These are phyloP conservation scores for Vigna trinervia DNA, from an alignment of 306 rosid genomes.

Conservation along the genomic window DNA sequence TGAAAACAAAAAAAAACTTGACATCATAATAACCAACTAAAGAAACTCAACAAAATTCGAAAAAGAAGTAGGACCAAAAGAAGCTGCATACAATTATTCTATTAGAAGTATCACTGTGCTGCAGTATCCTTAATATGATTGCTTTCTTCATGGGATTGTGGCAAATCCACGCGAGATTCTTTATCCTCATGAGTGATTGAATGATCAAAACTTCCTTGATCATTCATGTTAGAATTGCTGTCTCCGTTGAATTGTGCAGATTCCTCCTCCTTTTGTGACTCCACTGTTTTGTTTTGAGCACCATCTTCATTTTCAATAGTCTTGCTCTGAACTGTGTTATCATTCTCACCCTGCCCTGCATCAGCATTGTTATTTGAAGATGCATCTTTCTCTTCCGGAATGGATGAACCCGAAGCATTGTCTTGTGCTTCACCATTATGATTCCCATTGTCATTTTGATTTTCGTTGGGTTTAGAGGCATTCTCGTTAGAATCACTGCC, in stretches of 20 bases:
- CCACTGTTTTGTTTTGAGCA: constrained; percentile 53
- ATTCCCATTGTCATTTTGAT: constrained; percentile 43
- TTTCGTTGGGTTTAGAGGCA: constrained; percentile 42
- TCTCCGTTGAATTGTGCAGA: constrained; percentile 40
- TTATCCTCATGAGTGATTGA: constrained; percentile 62
- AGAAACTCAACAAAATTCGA: constrained; percentile 39
- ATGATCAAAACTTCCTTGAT: constrained; percentile 53
- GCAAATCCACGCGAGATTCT: constrained; percentile 65
- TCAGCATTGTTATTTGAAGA: constrained; percentile 44
- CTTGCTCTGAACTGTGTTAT: constrained; percentile 50
- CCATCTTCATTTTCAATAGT: constrained; percentile 43
- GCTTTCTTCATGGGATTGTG: constrained; percentile 60
- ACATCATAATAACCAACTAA: constrained; percentile 39
- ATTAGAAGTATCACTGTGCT: constrained; percentile 54
- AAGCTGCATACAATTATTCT: constrained; percentile 37
- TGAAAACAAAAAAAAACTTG: constrained; percentile 18
- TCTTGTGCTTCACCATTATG: constrained; percentile 39
- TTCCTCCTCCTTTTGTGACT: constrained; percentile 55
- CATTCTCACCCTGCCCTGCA: constrained; percentile 39
- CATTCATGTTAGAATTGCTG: constrained; percentile 44
- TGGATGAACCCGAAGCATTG: constrained; percentile 37
- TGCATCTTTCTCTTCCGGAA: constrained; percentile 36
- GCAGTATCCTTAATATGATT: constrained; percentile 53
- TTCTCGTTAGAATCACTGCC: constrained; percentile 29
- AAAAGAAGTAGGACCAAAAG: constrained; percentile 38